Base-by-base conservation (phyloP, 1,284 basidiomycete species). In the Sporisorium graminicola region DNA sequence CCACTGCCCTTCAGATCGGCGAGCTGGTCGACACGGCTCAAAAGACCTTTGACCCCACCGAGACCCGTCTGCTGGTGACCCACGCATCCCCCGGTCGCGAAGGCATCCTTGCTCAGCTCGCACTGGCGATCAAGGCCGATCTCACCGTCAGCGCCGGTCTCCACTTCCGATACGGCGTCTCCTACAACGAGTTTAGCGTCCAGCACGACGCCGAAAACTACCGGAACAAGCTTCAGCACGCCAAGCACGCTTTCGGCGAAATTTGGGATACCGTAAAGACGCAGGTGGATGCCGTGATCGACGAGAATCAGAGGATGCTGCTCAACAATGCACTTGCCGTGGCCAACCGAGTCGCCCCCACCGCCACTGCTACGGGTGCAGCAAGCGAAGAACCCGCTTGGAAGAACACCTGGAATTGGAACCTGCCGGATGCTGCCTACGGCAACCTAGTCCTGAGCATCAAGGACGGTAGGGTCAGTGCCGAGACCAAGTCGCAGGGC, bases 1-100 rank as follows among this genome's bases (percentile, higher is more conserved):
- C 94, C 0, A 99, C 96, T 0, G 93, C 94, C 6, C 89, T 99
- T 27, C 97, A 99, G 86, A 93, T 99, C 47, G 97, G 97, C 72
- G 96, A 99, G 87, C 91, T 99, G 47, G 92, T 99, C 62, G 97
- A 99, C 86, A 98, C 95, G 1, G 94, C 96, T 2, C 94, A 98
- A 86, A 91, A 95, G 87, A 86, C 87, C 0, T 95, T 91, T 85
- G 96, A 99, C 86, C 90, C 91, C 13, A 90, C 93, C 29, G 97
- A 99, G 87, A 98, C 95, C 46, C 92, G 97, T 79, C 87, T 99
- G 18, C 90, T 99, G 63, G 89, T 99, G 82, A 93, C 94, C 0
- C 95, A 99, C 82, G 93, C 94, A 44, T 93, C 93, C 54, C 93
- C 95, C 27, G 95, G 95, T 8, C 90, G 95, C 56, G 95, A 98